Evolutionary conservation across 148 eudicot genomes (phyloP).

Genomic region (Heliamphora exappendiculata): DNA sequence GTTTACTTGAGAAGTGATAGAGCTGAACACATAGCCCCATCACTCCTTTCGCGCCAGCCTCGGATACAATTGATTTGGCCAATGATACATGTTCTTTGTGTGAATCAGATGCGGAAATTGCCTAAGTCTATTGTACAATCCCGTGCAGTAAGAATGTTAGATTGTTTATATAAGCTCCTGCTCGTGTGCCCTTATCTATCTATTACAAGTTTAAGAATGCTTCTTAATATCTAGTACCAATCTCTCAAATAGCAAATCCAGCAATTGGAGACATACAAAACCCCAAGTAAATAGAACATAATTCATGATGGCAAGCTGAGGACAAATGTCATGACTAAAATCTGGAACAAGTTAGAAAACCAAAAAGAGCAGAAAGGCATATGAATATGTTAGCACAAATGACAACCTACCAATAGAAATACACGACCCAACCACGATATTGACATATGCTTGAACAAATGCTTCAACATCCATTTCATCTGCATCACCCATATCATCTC

Average conservation of each 20-base stretch:
- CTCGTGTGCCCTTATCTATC: no score
- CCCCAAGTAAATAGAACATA: no score
- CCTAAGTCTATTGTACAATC: not conserved
- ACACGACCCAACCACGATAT: slow-evolving; percentile 87
- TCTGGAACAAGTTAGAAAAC: not conserved
- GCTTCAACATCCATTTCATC: slow-evolving; percentile 75
- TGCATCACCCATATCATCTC: slow-evolving; percentile 50
- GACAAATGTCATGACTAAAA: not conserved
- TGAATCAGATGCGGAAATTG: not conserved
- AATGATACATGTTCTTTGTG: not conserved
- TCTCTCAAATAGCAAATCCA: not conserved
- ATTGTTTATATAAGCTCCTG: not conserved
- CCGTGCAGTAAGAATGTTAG: not conserved
- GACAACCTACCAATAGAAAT: slow-evolving; percentile 75
- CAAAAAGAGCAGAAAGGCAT: not conserved
- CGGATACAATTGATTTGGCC: not conserved
- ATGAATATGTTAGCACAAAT: not conserved
- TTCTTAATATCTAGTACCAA: no score
- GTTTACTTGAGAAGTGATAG: not conserved
- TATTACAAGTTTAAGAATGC: no score
- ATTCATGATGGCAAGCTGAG: not conserved
- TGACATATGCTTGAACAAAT: slow-evolving; percentile 82
- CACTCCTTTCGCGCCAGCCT: not conserved
- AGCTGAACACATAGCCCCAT: not conserved
- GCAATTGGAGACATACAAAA: not conserved